Evolutionary conservation across 192 early-diverging fungal genomes (phyloP).

Genomic region (Jimgerdemannia flammicorona): DNA sequence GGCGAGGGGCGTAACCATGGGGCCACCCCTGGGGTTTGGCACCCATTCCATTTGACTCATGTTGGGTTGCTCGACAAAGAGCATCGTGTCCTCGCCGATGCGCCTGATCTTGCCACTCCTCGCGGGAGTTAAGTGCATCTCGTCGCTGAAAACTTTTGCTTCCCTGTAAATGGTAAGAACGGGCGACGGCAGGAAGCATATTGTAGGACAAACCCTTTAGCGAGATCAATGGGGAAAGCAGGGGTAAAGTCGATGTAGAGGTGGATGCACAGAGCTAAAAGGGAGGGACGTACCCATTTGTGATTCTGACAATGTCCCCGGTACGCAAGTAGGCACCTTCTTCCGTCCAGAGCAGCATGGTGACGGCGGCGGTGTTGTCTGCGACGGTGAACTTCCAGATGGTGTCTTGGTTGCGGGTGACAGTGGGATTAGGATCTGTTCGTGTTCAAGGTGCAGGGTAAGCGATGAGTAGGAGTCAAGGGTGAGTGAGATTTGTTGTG

Average conservation of each 20-base stretch:
- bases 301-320: slow-evolving; percentile 59
- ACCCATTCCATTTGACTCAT: background rate
- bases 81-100: slow-evolving; percentile 51
- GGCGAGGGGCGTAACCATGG: background rate
- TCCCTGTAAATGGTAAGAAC: background rate
- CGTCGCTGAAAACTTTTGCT: background rate
- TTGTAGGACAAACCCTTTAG: background rate
- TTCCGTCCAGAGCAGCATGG: slow-evolving; percentile 56
- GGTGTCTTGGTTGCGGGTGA: slow-evolving; percentile 44
- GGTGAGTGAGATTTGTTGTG: slow-evolving; percentile 4
- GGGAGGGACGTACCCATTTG: slow-evolving; percentile 29
- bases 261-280: background rate
- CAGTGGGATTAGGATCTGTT: slow-evolving; percentile 31
- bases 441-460: no score
- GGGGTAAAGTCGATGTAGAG: background rate
- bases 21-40: background rate
- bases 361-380: slow-evolving; percentile 54
- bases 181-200: background rate
- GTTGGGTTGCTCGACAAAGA: slow-evolving; percentile 35
- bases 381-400: slow-evolving; percentile 60
- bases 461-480: background rate
- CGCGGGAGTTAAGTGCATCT: slow-evolving; percentile 45
- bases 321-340: slow-evolving; percentile 41
- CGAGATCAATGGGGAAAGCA: background rate
- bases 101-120: slow-evolving; percentile 49